phyloP scores from a whole-genome alignment of 2,329 filamentous ascomycete genomes.

The Clarireedia homoeocarpa region DNA sequence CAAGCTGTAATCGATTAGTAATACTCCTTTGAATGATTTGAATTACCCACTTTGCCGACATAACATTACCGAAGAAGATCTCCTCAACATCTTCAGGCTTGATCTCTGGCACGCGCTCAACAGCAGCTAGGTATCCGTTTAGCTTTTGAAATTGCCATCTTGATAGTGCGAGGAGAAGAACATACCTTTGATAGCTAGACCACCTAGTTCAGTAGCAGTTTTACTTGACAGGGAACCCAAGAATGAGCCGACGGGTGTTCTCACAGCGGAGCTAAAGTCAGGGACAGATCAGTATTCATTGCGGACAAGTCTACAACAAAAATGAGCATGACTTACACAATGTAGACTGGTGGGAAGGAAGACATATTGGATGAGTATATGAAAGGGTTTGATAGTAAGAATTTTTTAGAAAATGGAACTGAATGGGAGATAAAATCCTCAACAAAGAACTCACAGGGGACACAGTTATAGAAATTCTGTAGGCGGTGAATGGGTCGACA shows the following conservation, averaged over 20 bases:
- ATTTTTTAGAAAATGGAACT: background rate
- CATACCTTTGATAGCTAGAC: slow-evolving; percentile 85
- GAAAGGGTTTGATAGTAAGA: background rate
- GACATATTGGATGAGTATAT: slow-evolving; percentile 51
- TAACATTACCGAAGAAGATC: slow-evolving; percentile 96
- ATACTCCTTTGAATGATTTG: background rate
- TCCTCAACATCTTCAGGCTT: slow-evolving; percentile 88
- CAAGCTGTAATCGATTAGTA: slow-evolving; percentile 47
- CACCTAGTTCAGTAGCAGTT: slow-evolving; percentile 77
- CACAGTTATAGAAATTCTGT: background rate
- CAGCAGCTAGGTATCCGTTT: slow-evolving; percentile 46
- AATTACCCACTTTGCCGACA: slow-evolving; percentile 75
- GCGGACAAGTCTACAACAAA: background rate
- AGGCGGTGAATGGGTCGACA: background rate
- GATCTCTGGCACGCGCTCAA: slow-evolving; percentile 78
- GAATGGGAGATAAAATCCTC: background rate
- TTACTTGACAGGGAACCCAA: slow-evolving; percentile 86
- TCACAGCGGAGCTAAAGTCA: slow-evolving; percentile 53
- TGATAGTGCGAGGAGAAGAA: background rate
- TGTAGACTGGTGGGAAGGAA: slow-evolving; percentile 82
- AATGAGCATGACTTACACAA: slow-evolving; percentile 45
- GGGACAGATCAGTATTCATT: background rate
- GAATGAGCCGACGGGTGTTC: slow-evolving; percentile 91
- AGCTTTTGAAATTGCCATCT: background rate
- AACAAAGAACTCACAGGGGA: slow-evolving; percentile 2